These are phyloP conservation scores for Cyclospora cayetanensis DNA, from an alignment of 169 alveolate species.

Conservation along the genomic window DNA sequence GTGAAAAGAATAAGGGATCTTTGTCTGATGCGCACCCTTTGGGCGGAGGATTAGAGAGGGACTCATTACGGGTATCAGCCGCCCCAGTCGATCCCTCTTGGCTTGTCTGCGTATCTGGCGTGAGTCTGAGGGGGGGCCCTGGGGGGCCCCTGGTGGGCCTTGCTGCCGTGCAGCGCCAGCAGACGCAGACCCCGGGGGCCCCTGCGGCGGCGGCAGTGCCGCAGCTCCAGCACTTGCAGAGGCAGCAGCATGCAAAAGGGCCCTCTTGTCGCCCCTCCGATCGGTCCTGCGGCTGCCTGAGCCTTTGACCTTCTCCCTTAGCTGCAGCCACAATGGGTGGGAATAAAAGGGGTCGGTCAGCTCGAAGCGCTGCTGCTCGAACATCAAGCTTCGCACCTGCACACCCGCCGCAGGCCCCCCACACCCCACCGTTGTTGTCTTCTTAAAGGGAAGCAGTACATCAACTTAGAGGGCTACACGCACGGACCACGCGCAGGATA, in stretches of 20 bases:
- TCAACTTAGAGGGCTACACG: neutral
- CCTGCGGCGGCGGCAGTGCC: neutral
- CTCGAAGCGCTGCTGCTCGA: conserved; percentile 57
- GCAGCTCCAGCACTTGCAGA: neutral
- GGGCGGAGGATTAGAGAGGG: neutral
- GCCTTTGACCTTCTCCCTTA: neutral
- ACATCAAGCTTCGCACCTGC: conserved; percentile 7
- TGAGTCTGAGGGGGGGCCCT: neutral
- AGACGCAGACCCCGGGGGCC: neutral
- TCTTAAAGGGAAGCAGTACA: neutral
- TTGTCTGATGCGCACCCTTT: neutral
- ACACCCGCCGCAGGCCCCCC: neutral
- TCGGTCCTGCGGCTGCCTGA: neutral
- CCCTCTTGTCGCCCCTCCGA: neutral
- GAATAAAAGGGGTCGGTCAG: conserved; percentile 24
- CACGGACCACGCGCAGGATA: neutral
- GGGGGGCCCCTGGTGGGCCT: neutral
- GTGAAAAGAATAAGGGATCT: no score
- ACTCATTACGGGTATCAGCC: neutral
- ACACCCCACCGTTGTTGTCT: neutral
- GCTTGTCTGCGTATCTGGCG: no score
- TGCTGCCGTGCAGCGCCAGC: neutral
- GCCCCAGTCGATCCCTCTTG: neutral
- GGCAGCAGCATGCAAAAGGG: neutral
- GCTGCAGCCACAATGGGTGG: conserved; percentile 23